phyloP scores from a whole-genome alignment of 768 basidiomycete species.

The Trametes maxima region DNA sequence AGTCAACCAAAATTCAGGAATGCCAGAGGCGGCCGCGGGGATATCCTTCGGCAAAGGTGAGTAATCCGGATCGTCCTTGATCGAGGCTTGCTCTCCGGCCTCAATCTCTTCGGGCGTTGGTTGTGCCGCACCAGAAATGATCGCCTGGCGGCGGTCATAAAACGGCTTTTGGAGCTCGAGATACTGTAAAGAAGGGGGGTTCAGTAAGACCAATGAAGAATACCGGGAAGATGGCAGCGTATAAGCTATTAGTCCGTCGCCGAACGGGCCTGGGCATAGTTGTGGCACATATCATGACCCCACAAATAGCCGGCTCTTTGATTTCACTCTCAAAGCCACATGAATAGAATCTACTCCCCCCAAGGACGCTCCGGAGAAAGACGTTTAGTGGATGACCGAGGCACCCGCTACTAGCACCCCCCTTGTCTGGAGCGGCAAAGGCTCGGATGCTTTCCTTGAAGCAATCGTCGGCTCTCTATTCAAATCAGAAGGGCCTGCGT shows the following conservation, averaged over 20 bases:
- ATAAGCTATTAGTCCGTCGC: too few species aligned
- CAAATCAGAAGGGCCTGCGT: not conserved
- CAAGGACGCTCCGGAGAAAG: too few species aligned
- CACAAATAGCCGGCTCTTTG: too few species aligned
- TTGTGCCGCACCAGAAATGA: conserved; percentile 76
- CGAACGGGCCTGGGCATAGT: not conserved
- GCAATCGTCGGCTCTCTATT: not conserved
- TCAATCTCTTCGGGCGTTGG: conserved; percentile 83
- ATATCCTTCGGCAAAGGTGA: conserved; percentile 45
- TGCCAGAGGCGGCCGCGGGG: conserved; percentile 45
- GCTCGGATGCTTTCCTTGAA: too few species aligned
- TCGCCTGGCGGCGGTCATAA: conserved; percentile 82
- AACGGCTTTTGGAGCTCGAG: conserved; percentile 78
- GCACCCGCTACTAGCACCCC: not conserved
- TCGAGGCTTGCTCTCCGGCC: conserved; percentile 70
- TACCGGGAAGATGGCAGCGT: not conserved
- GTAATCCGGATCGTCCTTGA: conserved; percentile 78
- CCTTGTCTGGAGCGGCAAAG: too few species aligned
- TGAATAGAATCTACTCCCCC: too few species aligned
- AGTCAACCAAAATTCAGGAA: conserved; percentile 98
- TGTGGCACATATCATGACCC: not conserved
- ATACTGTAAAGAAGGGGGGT: conserved; percentile 49
- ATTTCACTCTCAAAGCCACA: too few species aligned
- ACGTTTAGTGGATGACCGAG: not conserved
- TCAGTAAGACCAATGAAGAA: conserved; percentile 13